Evolutionary conservation across 345 rosid genomes (phyloP).

Genomic region (Passiflora organensis): DNA sequence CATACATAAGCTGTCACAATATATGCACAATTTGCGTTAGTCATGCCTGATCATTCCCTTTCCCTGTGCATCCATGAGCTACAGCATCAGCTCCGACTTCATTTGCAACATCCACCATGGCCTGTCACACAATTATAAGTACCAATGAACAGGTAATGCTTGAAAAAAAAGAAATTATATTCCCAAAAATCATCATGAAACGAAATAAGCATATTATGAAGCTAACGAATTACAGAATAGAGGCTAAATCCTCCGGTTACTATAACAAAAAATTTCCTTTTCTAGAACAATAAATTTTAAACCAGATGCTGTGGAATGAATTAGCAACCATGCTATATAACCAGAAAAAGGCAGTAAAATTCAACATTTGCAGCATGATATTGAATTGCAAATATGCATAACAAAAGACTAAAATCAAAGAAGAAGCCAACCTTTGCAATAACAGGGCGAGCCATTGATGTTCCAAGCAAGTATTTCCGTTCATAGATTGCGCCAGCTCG

Average conservation of each 20-base stretch:
- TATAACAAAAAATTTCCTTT: neutral
- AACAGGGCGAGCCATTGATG: constrained; percentile 98
- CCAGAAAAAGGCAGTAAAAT: too few relatives aligned
- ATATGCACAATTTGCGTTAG: too few relatives aligned
- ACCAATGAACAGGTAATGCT: neutral
- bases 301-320: too few relatives aligned
- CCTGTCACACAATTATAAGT: constrained; percentile 34
- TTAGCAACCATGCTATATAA: too few relatives aligned
- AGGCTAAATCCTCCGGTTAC: neutral
- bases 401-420: neutral
- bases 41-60: constrained; percentile 96
- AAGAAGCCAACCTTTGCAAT: constrained; percentile 73
- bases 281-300: too few relatives aligned
- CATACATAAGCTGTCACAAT: neutral
- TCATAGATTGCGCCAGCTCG: constrained; percentile 94
- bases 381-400: too few relatives aligned
- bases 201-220: neutral
- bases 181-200: neutral
- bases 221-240: neutral
- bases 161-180: neutral
- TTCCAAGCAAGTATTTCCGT: constrained; percentile 88
- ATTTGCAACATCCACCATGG: constrained; percentile 96
- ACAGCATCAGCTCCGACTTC: constrained; percentile 99
- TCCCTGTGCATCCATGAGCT: constrained; percentile 96
- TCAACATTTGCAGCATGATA: too few relatives aligned